Evolutionary conservation across 495 filamentous ascomycete species (phyloP).

Genomic region (Cercophora sp.): DNA sequence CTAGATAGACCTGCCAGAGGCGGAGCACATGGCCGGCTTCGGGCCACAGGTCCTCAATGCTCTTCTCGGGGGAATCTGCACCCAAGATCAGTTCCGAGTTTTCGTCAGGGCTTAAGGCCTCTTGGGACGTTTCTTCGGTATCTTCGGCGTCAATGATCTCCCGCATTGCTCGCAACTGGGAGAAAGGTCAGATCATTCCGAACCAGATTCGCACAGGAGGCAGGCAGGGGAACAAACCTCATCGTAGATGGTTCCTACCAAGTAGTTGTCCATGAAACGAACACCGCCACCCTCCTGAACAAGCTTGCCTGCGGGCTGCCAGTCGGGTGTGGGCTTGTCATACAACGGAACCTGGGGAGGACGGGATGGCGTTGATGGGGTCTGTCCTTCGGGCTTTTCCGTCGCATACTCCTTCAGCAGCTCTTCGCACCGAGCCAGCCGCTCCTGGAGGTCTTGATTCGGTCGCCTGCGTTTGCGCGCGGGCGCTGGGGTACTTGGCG

Average conservation of each 20-base stretch:
- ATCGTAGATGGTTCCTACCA: slow-evolving; percentile 38
- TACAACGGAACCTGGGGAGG: slow-evolving; percentile 12
- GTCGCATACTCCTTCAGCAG: slow-evolving; percentile 44
- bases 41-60: slow-evolving; percentile 53
- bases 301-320: slow-evolving; percentile 40
- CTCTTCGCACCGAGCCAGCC: slow-evolving; percentile 46
- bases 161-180: slow-evolving; percentile 44
- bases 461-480: slow-evolving; percentile 43
- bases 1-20: slow-evolving; percentile 66
- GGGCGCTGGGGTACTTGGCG: slow-evolving; percentile 46
- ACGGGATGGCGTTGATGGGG: slow-evolving; percentile 11
- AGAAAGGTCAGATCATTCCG: not conserved
- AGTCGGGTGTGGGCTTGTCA: slow-evolving; percentile 27
- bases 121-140: slow-evolving; percentile 17
- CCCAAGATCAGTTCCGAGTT: slow-evolving; percentile 37
- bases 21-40: slow-evolving; percentile 59
- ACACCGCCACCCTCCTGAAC: slow-evolving; percentile 42
- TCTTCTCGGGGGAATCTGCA: slow-evolving; percentile 23
- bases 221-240: slow-evolving; percentile 39
- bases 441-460: slow-evolving; percentile 47
- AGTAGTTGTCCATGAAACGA: slow-evolving; percentile 43
- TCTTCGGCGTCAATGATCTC: slow-evolving; percentile 44
- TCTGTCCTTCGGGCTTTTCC: slow-evolving; percentile 30
- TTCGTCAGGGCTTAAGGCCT: slow-evolving; percentile 32
- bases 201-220: no score